A percentile compares a stretch with the other conserved stretches of the same genome.
These are phyloP conservation scores for Podospora fimiseda DNA, from an alignment of 495 filamentous ascomycete species.

Conservation along the genomic window DNA sequence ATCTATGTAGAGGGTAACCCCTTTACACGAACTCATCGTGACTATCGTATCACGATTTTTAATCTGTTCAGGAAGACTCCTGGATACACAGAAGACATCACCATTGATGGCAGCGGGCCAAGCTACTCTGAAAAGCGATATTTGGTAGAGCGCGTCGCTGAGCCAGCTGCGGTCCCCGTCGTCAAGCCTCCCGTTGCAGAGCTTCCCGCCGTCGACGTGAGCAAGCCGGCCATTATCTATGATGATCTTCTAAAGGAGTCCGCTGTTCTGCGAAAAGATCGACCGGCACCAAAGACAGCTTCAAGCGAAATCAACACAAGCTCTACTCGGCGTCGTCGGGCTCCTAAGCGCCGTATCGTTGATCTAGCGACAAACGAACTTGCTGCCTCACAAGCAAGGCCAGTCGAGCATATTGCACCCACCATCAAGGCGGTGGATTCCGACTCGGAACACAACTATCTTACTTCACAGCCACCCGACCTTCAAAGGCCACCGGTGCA, in stretches of 20 bases:
- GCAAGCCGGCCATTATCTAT: constrained; percentile 54
- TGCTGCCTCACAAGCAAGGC: constrained; percentile 27
- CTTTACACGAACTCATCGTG: constrained; percentile 78
- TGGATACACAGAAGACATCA: constrained; percentile 83
- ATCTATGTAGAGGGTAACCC: constrained; percentile 88
- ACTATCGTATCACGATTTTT: constrained; percentile 85
- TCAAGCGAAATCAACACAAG: constrained; percentile 48
- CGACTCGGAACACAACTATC: constrained; percentile 34
- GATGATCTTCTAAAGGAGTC: constrained; percentile 37
- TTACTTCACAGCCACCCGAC: constrained; percentile 37
- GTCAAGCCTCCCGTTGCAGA: constrained; percentile 58
- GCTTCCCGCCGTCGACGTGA: constrained; percentile 55
- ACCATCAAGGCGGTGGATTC: constrained; percentile 3
- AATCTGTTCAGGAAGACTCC: constrained; percentile 92
- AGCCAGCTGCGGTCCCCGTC: constrained; percentile 67
- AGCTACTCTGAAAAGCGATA: constrained; percentile 76
- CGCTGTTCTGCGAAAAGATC: constrained; percentile 46
- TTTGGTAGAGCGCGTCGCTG: constrained; percentile 72
- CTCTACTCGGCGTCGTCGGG: constrained; percentile 45
- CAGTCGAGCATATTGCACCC: constrained; percentile 14
- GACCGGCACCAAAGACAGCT: constrained; percentile 35
- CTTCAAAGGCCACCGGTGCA: constrained; percentile 17
- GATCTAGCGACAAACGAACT: constrained; percentile 65
- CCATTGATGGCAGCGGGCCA: constrained; percentile 77
- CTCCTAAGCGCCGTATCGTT: constrained; percentile 69